Base-by-base conservation (phyloP, 345 rosid genomes). In the Moringa oleifera region DNA sequence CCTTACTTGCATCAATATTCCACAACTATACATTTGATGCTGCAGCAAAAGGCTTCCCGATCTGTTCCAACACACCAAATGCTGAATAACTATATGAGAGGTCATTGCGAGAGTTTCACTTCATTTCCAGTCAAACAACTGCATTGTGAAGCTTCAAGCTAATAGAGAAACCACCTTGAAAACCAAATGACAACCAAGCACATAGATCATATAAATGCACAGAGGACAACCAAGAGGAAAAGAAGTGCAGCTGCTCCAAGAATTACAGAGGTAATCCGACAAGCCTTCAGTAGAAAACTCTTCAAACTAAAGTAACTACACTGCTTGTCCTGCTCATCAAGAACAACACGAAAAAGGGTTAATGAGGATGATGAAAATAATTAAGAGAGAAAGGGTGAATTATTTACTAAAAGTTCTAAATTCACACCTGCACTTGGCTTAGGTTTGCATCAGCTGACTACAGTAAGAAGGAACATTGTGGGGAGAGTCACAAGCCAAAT, bases 161-260 rank as follows among this genome's bases (percentile, higher is more conserved):
- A 2, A 17, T 17, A 41, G 53, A 19, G 46, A 41, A 60, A 65
- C 25, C 5, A 20, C 54, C 61, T 31, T 15, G 4, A 46, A 0
- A 41, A 20, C 2, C 10, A 51, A 51, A 12, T 20, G 1, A 21
- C 1, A 18, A 51, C 21, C 24, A 36, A 37, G 20, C 12, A 11
- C 36, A 45, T 12, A 41, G 24, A 47, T 73, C 55, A 83, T 52
- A 78, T 66, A 17, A 62, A 23, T 25, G 84, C 72, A 45, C 73
- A 77, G 52, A 84, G 23, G 53, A 84, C 31, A 45, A 74, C 18
- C 74, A 84, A 61, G 67, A 72, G 8, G 24, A 79, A 58, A 2
- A 79, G 60, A 69, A 81, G 53, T 6, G 55, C 62, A 52, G 61
- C 67, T 28, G 67, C 80, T 64, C 74, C 82, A 17, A 81, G 65